Conservation (phyloP, 1,284 basidiomycete genomes). For the Irpex lacteus region DNA sequence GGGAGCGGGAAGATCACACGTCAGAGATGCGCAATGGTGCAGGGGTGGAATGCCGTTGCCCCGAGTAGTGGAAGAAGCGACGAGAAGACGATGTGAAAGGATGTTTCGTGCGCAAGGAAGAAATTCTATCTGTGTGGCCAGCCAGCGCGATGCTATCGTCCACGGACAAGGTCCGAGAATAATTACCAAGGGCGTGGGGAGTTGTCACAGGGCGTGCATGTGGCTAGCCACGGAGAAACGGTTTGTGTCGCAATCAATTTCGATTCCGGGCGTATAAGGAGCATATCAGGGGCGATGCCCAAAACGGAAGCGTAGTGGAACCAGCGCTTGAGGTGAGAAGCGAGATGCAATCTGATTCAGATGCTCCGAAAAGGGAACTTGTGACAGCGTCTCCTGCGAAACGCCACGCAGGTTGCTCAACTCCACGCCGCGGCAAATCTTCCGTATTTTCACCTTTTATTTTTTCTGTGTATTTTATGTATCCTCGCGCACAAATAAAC, state of each 20-base stretch:
- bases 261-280: neutral
- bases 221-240: neutral
- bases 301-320: constrained; percentile 14
- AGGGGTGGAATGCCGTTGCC: neutral
- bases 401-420: constrained; percentile 13
- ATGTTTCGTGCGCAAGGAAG: neutral
- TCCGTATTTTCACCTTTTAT: neutral
- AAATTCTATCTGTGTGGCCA: neutral
- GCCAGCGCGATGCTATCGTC: neutral
- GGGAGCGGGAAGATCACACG: neutral
- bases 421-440: constrained; percentile 3
- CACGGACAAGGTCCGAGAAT: neutral
- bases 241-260: neutral
- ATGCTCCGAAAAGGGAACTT: constrained; percentile 7
- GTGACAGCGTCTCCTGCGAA: constrained; percentile 6
- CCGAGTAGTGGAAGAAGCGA: neutral
- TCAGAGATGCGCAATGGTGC: neutral
- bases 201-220: neutral
- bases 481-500: no score
- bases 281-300: constrained; percentile 11
- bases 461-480: neutral
- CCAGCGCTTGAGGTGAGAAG: constrained; percentile 3
- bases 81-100: neutral
- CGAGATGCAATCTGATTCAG: constrained; percentile 11
- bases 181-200: neutral